phyloP scores from a whole-genome alignment of 331 rosid genomes.

The Rosa hybrid region DNA sequence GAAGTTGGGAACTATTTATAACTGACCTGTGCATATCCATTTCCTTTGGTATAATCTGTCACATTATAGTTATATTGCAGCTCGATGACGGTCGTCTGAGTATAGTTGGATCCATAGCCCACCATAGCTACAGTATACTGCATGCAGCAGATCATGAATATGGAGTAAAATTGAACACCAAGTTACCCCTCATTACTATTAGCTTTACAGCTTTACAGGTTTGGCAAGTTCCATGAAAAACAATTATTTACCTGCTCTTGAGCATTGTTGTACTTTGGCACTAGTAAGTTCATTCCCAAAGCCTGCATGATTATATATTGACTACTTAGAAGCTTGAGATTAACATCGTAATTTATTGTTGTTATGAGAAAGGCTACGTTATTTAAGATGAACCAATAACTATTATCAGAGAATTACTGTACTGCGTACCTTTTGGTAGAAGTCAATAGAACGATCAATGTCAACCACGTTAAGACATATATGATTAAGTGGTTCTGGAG shows the following conservation, averaged over 20 bases:
- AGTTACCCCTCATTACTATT: background rate
- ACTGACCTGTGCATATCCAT: slow-evolving; percentile 17
- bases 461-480: background rate
- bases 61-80: slow-evolving; percentile 3
- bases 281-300: slow-evolving; percentile 16
- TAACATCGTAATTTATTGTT: background rate
- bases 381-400: background rate
- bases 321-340: background rate
- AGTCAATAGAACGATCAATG: slow-evolving; percentile 14
- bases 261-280: background rate
- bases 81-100: slow-evolving; percentile 3
- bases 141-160: background rate
- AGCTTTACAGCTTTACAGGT: background rate
- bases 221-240: background rate
- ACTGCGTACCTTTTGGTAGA: background rate
- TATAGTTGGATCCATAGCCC: slow-evolving; percentile 10
- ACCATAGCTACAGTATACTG: slow-evolving; percentile 9
- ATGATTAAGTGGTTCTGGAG: slow-evolving; percentile 1
- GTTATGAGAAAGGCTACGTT: background rate
- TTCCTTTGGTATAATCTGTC: slow-evolving; percentile 10
- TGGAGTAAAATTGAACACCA: background rate
- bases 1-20: background rate
- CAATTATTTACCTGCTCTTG: background rate
- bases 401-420: no score
- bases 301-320: background rate